Evolutionary conservation across 139 green algal species (phyloP).

Genomic region (Tetraselmis chui): DNA sequence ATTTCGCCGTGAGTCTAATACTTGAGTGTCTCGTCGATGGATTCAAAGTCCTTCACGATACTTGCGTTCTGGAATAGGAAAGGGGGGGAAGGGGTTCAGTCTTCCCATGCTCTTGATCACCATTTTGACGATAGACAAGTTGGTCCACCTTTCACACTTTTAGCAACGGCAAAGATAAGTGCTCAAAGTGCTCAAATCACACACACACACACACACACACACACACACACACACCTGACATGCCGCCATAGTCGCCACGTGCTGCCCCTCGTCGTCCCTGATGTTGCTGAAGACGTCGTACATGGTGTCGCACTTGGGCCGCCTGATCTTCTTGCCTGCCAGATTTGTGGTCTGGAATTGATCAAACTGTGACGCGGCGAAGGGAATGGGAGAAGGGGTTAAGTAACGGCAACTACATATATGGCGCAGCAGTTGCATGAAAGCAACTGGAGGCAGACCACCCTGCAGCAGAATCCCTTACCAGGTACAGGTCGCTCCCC

Average conservation of each 20-base stretch:
- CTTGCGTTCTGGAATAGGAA: neutral
- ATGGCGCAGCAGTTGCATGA: too few species aligned
- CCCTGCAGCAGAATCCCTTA: conserved; percentile 13
- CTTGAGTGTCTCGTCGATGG: neutral
- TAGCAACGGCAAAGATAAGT: too few species aligned
- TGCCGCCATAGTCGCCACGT: conserved; percentile 87
- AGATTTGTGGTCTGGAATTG: conserved; percentile 23
- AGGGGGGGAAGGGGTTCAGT: neutral
- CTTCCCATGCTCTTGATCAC: neutral
- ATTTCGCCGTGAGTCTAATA: too few species aligned
- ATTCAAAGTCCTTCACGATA: neutral
- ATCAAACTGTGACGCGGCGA: too few species aligned
- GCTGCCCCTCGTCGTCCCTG: conserved; percentile 85
- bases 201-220: too few species aligned
- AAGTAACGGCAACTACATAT: too few species aligned
- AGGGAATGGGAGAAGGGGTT: too few species aligned
- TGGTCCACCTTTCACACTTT: too few species aligned
- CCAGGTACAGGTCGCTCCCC: conserved; percentile 68
- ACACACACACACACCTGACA: conserved; percentile 55
- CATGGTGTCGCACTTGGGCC: conserved; percentile 39
- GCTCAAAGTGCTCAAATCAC: too few species aligned
- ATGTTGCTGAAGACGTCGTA: conserved; percentile 89
- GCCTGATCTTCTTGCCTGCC: conserved; percentile 6
- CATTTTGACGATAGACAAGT: neutral
- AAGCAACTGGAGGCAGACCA: neutral